Conservation (phyloP, 1,284 basidiomycete species). For the Cystobasidium pallidum region DNA sequence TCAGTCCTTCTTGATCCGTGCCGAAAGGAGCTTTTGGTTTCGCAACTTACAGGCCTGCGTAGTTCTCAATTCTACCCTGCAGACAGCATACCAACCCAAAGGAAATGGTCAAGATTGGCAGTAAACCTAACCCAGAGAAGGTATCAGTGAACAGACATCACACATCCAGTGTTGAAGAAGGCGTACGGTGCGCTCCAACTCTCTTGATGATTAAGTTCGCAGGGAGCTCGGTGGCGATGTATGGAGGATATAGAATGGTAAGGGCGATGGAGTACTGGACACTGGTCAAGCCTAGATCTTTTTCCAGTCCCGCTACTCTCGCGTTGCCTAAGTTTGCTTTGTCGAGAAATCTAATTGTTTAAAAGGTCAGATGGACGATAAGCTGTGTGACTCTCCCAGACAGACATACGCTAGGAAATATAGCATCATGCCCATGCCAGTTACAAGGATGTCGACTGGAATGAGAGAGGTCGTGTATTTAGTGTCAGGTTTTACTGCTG, state of each 20-base stretch:
- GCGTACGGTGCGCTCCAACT: conserved; percentile 18
- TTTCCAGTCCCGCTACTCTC: conserved; percentile 47
- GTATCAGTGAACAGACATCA: background rate
- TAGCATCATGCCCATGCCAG: conserved; percentile 23
- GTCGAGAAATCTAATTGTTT: conserved; percentile 5
- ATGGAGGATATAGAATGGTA: conserved; percentile 37
- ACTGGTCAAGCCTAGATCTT: conserved; percentile 47
- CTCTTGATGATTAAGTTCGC: conserved; percentile 50
- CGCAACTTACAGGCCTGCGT: conserved; percentile 60
- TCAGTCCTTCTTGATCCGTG: no score
- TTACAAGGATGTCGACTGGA: conserved; percentile 13
- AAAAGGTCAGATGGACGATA: background rate
- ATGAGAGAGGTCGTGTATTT: background rate
- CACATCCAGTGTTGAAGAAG: no score
- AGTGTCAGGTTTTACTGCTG: background rate
- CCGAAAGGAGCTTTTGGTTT: background rate
- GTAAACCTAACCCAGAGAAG: background rate
- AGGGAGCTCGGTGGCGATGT: conserved; percentile 52
- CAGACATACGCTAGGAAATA: conserved; percentile 17
- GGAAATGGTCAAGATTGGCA: conserved; percentile 2
- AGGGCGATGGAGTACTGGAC: conserved; percentile 43
- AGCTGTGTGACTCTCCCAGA: background rate
- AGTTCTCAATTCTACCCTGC: conserved; percentile 62
- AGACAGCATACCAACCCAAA: conserved; percentile 29
- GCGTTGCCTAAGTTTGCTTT: conserved; percentile 45